Base-by-base conservation (phyloP, 164 flowering plant species). In the Cinnamomum chago region DNA sequence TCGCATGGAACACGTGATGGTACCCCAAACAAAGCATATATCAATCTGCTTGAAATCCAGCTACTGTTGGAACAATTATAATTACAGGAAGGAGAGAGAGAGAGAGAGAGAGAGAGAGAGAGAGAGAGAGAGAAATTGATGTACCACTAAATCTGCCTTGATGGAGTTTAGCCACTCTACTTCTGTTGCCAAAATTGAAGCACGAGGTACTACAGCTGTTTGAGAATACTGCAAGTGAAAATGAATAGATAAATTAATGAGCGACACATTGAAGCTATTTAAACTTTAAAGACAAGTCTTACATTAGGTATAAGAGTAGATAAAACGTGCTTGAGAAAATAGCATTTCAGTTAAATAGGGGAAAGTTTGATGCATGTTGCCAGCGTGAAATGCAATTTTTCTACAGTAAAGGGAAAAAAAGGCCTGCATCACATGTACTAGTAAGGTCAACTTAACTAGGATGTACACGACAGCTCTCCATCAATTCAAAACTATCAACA, bases 121-220 rank as follows among this genome's bases (percentile, higher is more conserved):
- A 35, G 40, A 35, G 40, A 35, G 40, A 35, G 40, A 35, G 10
- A 7, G 10, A 52, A 50, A 40, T 58, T 12, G 3, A 70, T 50
- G 60, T 92, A 95, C 99, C 96, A 95, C 99, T 80, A 95, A 82
- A 79, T 95, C 99, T 70, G 99, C 98, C 78, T 91, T 90, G 86
- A 95, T 89, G 76, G 92, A 89, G 76, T 87, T 86, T 78, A 95
- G 85, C 99, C 99, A 95, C 84, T 92, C 90, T 6, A 87, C 85
- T 84, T 95, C 99, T 30, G 92, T 81, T 12, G 82, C 88, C 84
- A 95, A 83, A 79, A 95, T 95, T 52, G 95, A 84, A 51, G 75
- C 90, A 55, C 99, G 92, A 62, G 98, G 99, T 62, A 72, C 85
- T 20, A 95, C 98, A 70, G 99, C 99, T 40, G 97, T 92, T 85